These are phyloP conservation scores for Sclerotinia trifoliorum DNA, from an alignment of 2,329 filamentous ascomycete genomes.

Conservation along the genomic window DNA sequence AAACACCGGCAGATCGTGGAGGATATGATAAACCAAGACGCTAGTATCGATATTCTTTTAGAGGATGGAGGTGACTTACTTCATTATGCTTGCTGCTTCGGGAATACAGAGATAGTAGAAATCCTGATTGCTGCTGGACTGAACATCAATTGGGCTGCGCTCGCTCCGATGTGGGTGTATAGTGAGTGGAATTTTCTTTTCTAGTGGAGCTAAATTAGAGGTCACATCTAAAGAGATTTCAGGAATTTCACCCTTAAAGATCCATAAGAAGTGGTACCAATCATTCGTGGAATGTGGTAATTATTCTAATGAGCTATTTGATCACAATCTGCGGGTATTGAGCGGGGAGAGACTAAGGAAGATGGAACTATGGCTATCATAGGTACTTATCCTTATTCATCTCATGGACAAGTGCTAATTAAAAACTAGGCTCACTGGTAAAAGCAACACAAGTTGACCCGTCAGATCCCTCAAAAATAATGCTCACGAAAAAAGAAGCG, in stretches of 20 bases:
- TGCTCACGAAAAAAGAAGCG: constrained; percentile 60
- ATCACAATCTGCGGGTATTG: constrained; percentile 25
- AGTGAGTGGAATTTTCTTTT: background rate
- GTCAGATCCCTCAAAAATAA: constrained; percentile 20
- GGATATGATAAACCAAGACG: too few species aligned
- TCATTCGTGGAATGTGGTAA: constrained; percentile 1
- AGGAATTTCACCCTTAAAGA: background rate
- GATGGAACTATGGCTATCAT: constrained; percentile 44
- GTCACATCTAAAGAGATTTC: background rate
- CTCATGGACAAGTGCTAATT: constrained; percentile 41
- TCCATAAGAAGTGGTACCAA: background rate
- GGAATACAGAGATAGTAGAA: background rate
- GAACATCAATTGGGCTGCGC: background rate
- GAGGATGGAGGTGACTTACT: background rate
- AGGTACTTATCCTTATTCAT: constrained; percentile 47
- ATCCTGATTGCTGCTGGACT: background rate
- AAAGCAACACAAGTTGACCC: constrained; percentile 52
- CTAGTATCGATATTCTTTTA: background rate
- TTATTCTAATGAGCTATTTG: background rate
- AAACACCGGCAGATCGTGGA: background rate
- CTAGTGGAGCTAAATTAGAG: background rate
- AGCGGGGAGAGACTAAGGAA: constrained; percentile 32
- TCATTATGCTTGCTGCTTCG: background rate
- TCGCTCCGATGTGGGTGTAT: constrained; percentile 7
- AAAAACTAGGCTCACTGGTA: constrained; percentile 43